Percentiles rank a stretch among this genome's conserved stretches.
Conservation (phyloP, 177 flowering plant genomes). For the Vitis hybrid region DNA sequence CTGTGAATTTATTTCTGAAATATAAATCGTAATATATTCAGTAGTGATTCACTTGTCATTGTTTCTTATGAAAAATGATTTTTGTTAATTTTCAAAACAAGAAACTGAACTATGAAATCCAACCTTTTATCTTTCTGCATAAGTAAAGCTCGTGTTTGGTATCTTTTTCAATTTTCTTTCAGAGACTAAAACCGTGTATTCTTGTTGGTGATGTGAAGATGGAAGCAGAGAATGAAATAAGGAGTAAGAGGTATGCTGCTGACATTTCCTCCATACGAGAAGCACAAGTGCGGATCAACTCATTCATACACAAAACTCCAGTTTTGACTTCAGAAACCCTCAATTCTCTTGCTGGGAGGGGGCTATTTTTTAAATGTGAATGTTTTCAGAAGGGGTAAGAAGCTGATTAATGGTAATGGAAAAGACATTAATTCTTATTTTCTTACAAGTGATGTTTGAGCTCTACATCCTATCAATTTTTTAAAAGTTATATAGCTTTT, state of each 20-base stretch:
- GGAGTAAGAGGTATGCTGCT: conserved; percentile 65
- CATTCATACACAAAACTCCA: conserved; percentile 66
- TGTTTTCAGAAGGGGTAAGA: conserved; percentile 89
- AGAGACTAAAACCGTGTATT: no score
- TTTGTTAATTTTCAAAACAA: no score
- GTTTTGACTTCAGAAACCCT: conserved; percentile 65
- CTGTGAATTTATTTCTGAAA: no score
- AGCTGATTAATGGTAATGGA: conserved; percentile 8
- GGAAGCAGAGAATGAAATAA: conserved; percentile 34
- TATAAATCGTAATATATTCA: no score
- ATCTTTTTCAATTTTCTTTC: neutral
- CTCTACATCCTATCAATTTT: neutral
- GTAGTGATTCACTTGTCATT: no score
- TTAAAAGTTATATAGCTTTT: neutral
- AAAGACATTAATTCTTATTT: neutral
- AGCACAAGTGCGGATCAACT: conserved; percentile 61
- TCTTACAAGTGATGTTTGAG: neutral
- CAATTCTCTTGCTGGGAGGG: conserved; percentile 66
- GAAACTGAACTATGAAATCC: no score
- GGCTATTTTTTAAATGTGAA: conserved; percentile 78
- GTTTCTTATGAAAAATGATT: no score
- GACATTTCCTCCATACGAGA: conserved; percentile 68
- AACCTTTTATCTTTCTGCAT: no score
- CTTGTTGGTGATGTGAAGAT: conserved; percentile 23
- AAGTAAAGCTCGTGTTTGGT: no score